Evolutionary conservation across 371 early-diverging fungal species (phyloP), one percentile per base, ranked within the genome.

Genomic region (Apophysomyces elegans): DNA sequence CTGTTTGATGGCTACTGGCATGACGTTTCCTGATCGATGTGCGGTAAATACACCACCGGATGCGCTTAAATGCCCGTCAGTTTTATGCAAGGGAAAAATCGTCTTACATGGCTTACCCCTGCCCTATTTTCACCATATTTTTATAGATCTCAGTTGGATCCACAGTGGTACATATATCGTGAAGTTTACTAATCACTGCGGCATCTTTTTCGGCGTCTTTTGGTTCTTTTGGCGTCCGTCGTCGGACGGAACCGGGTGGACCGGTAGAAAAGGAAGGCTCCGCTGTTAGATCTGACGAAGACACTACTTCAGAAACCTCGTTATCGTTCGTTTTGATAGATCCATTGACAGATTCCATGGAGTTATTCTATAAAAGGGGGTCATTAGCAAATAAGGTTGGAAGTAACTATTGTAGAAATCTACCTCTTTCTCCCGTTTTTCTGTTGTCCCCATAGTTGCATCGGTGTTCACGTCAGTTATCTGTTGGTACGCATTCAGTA

Each of bases 91-190:
- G 44, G 26, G 13, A 43, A 57, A 44, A 8, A 44, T 26, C 32
- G 56, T 62, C 16, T 56, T 39, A 46, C 45, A 61, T 47, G 57
- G 14, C 38, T 75, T 65, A 87, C 87, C 89, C 91, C 75, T 91
- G 91, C 4, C 91, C 90, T 74, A 91, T 88, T 74, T 90, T 90
- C 36, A 84, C 74, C 66, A 88, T 76, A 43, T 87, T 87, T 57
- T 78, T 65, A 69, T 84, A 84, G 14, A 77, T 37, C 66, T 79
- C 75, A 13, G 86, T 88, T 9, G 97, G 96, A 81, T 98, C 96
- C 35, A 90, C 95, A 61, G 89, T 90, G 41, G 92, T 95, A 78
- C 96, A 96, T 47, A 98, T 91, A 6, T 91, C 90, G 68, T 86
- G 82, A 26, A 98, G 84, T 36, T 91, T 86, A 21, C 89, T 90